phyloP scores from a whole-genome alignment of 1,139 yeast species.

The Komagataea norvegica region DNA sequence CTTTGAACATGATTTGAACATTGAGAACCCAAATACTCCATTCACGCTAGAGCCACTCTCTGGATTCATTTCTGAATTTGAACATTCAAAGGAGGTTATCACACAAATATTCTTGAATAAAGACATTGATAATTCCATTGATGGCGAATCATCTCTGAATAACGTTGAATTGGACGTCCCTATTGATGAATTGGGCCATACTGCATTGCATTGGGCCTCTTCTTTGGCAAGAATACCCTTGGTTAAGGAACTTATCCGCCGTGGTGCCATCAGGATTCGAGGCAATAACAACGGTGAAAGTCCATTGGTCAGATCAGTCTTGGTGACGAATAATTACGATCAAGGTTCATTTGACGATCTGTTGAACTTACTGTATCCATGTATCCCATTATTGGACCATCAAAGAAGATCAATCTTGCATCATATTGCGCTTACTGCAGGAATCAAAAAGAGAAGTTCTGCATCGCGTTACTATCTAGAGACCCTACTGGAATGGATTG shows the following conservation, averaged over 20 bases:
- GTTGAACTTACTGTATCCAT: conserved; percentile 70
- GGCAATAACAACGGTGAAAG: conserved; percentile 89
- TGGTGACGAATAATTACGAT: conserved; percentile 84
- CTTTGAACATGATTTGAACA: conserved; percentile 32
- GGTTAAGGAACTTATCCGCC: conserved; percentile 65
- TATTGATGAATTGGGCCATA: conserved; percentile 89
- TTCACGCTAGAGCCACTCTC: conserved; percentile 52
- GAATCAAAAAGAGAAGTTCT: conserved; percentile 61
- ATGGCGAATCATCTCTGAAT: conserved; percentile 30
- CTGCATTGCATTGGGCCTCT: conserved; percentile 95
- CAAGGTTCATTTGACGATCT: conserved; percentile 67
- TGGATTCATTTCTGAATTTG: conserved; percentile 35
- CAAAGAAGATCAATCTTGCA: conserved; percentile 85
- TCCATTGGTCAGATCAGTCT: conserved; percentile 80
- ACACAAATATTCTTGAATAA: conserved; percentile 51
- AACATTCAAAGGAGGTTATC: conserved; percentile 51
- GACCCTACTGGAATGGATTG: conserved; percentile 77
- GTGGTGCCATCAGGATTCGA: conserved; percentile 59
- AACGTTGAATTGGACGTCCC: conserved; percentile 42
- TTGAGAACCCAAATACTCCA: conserved; percentile 44
- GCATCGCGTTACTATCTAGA: conserved; percentile 75
- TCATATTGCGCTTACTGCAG: conserved; percentile 80
- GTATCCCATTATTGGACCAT: conserved; percentile 68
- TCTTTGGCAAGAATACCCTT: conserved; percentile 77
- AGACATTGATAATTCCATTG: conserved; percentile 36